phyloP scores from a whole-genome alignment of 345 rosid genomes.

The Syzygium jambos region DNA sequence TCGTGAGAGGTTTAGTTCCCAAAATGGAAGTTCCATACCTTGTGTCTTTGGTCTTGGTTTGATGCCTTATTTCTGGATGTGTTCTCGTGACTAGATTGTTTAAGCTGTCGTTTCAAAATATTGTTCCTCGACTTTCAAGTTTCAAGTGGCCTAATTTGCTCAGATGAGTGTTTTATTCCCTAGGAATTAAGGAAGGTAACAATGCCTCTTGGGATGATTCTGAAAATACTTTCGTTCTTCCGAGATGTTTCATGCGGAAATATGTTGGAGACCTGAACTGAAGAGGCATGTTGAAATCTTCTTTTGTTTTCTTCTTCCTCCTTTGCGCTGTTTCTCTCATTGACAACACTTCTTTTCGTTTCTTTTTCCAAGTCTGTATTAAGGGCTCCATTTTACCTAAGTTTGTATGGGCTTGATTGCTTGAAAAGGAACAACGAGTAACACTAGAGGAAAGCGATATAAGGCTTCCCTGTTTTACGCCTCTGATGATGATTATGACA shows the following conservation, averaged over 20 bases:
- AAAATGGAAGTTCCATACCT: not conserved
- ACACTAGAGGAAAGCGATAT: not conserved
- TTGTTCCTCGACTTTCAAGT: not conserved
- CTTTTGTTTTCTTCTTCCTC: not conserved
- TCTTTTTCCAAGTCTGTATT: not conserved
- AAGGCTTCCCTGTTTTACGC: not conserved
- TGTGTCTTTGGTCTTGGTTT: not conserved
- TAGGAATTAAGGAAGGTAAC: not conserved
- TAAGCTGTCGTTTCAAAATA: not conserved
- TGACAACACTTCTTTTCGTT: not conserved
- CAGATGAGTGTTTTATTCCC: not conserved
- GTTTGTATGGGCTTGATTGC: not conserved
- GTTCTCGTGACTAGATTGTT: not conserved
- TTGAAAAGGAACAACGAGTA: not conserved
- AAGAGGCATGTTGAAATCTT: not conserved
- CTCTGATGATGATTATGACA: not conserved
- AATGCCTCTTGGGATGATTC: conserved; percentile 1
- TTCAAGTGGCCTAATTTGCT: not conserved
- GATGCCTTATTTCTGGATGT: not conserved
- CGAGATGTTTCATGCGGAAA: conserved; percentile 6
- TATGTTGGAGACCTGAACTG: conserved; percentile 8
- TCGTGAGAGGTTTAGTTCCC: not conserved
- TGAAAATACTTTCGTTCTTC: conserved; percentile 12
- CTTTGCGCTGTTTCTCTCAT: not conserved
- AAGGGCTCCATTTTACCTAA: not conserved